phyloP scores from a whole-genome alignment of 2,329 filamentous ascomycete species.

The Aspergillus fructus region DNA sequence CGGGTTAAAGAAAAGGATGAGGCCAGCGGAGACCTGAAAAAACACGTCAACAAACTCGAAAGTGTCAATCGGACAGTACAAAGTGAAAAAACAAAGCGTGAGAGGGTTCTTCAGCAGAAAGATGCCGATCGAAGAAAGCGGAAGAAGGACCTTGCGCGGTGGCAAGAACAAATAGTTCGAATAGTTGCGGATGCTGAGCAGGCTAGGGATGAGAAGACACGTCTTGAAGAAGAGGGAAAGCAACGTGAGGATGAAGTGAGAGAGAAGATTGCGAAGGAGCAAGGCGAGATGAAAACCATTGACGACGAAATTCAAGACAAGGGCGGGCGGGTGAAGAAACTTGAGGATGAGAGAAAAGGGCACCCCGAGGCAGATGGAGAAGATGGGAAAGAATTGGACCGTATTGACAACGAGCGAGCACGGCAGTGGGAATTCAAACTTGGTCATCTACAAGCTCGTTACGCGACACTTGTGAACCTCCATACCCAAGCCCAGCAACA shows the following conservation, averaged over 20 bases:
- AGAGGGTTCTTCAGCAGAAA: slow-evolving; percentile 62
- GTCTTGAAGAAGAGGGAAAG: slow-evolving; percentile 41
- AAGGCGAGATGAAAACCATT: slow-evolving; percentile 53
- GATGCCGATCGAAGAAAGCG: slow-evolving; percentile 61
- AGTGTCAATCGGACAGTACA: slow-evolving; percentile 78
- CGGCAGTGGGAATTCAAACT: slow-evolving; percentile 48
- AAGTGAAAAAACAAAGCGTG: slow-evolving; percentile 74
- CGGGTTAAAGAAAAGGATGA: slow-evolving; percentile 87
- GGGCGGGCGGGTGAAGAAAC: slow-evolving; percentile 58
- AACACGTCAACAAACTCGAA: slow-evolving; percentile 76
- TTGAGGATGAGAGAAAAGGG: slow-evolving; percentile 59
- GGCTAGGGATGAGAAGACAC: slow-evolving; percentile 43
- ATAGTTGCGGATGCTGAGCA: slow-evolving; percentile 52
- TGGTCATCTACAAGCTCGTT: slow-evolving; percentile 42
- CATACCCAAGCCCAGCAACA: slow-evolving; percentile 45
- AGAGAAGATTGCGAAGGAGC: slow-evolving; percentile 46
- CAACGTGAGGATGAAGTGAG: slow-evolving; percentile 42
- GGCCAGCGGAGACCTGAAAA: slow-evolving; percentile 78
- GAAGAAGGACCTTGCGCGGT: slow-evolving; percentile 59
- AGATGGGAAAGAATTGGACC: slow-evolving; percentile 51
- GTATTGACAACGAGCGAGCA: slow-evolving; percentile 50
- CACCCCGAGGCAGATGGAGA: slow-evolving; percentile 49
- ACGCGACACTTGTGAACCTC: slow-evolving; percentile 42
- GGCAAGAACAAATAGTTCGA: slow-evolving; percentile 55
- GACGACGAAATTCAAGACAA: slow-evolving; percentile 64